Evolutionary conservation across 1,284 basidiomycete genomes (phyloP), one percentile per base, ranked within the genome.

Genomic region (Athelia psychrophila): DNA sequence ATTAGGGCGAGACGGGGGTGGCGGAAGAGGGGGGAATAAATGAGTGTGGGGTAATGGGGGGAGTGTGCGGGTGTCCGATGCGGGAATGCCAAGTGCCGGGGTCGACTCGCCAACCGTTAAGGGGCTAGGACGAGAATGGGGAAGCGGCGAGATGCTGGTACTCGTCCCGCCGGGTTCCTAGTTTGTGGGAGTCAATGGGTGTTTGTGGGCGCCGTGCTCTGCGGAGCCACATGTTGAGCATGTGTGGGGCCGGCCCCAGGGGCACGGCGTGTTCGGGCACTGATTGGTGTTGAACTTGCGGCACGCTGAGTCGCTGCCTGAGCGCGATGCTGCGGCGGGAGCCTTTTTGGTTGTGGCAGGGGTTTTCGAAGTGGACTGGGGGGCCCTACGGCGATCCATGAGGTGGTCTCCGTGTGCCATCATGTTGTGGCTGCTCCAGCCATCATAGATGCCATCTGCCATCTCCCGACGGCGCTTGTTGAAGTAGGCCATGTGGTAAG

Each of bases 1-100:
- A 48, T 68, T 68, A 24, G 67, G 65, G 19, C 56, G 59, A 30
- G 51, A 24, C 4, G 61, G 58, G 12, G 60, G 63, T 24, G 53
- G 20, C 15, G 54, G 47, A 19, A 51, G 18, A 15, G 56, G 52
- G 18, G 60, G 54, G 53, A 57, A 54, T 18, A 49, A 2, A 2
- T 33, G 27, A 19, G 23, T 42, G 35, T 23, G 40, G 27, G n/a
- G n/a, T n/a, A n/a, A n/a, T n/a, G 50, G 42, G 23, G 13, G 24
- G 23, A 18, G 22, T 22, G 25, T 2, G 27, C 19, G 23, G 20
- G 12, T 12, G 50, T 44, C 32, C 12, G 27, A 20, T 15, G 13
- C 47, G 25, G 8, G 13, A 25, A 2, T 22, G 24, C 13, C 44
- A 32, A 33, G 36, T 40, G 25, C 30, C 16, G 18, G 42, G 2